Percentiles rank a stretch among this genome's conserved stretches.
phyloP scores from a whole-genome alignment of 208 protist species.

The Trypanosoma theileri region DNA sequence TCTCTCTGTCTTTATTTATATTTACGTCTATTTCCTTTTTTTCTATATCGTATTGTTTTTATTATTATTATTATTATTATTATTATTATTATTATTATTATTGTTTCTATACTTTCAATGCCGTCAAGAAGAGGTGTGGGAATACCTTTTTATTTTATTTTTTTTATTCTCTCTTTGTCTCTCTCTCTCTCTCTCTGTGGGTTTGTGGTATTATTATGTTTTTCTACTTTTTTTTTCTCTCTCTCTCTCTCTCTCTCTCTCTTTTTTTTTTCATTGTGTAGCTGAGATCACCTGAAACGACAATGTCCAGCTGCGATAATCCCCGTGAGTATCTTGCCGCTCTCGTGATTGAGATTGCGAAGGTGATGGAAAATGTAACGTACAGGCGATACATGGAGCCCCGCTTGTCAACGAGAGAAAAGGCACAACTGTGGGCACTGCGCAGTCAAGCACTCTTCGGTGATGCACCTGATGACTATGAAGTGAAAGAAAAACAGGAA shows the following conservation, averaged over 20 bases:
- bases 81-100: neutral
- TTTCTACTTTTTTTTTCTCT: constrained; percentile 2
- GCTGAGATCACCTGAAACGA: neutral
- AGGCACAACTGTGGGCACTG: constrained; percentile 56
- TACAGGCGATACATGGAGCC: constrained; percentile 37
- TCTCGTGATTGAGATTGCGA: constrained; percentile 34
- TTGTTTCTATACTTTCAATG: neutral
- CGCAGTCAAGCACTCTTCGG: constrained; percentile 69
- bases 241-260: constrained; percentile 13
- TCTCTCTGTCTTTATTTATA: neutral
- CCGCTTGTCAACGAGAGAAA: constrained; percentile 30
- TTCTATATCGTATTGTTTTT: constrained; percentile 6
- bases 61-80: neutral
- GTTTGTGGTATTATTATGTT: neutral
- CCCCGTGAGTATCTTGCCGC: constrained; percentile 10
- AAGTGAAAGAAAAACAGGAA: neutral
- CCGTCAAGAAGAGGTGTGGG: no score
- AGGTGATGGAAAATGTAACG: constrained; percentile 38
- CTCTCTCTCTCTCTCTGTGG: no score
- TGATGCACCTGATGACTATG: constrained; percentile 43
- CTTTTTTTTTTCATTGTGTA: constrained; percentile 1
- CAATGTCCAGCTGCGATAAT: neutral
- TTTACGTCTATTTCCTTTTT: neutral
- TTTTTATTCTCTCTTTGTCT: neutral
- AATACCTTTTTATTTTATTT: neutral